These are phyloP conservation scores for Vanderwaltozyma verrucispora DNA, from an alignment of 805 yeast species.

Conservation along the genomic window DNA sequence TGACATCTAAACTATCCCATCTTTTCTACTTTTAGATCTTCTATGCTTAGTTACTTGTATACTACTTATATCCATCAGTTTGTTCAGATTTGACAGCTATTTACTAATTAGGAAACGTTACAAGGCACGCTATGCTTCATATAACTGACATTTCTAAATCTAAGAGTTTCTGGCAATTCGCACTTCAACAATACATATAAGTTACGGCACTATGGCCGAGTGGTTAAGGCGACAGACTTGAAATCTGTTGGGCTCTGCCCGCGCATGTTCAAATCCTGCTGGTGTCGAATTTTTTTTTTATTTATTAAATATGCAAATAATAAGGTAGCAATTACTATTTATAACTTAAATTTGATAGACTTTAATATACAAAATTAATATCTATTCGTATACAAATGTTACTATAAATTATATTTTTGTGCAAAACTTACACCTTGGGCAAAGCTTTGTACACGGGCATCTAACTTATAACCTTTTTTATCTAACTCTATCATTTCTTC, in stretches of 20 bases:
- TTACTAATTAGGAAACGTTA: too few relatives aligned
- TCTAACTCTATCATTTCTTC: conserved; percentile 42
- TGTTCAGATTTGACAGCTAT: too few relatives aligned
- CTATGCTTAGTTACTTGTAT: too few relatives aligned
- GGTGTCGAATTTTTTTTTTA: conserved; percentile 28
- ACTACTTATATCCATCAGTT: too few relatives aligned
- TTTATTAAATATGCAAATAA: not conserved
- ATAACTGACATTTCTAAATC: too few relatives aligned
- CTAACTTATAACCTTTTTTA: conserved; percentile 63
- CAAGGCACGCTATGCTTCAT: too few relatives aligned
- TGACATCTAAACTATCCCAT: too few relatives aligned
- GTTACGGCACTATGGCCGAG: conserved; percentile 33
- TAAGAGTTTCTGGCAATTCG: too few relatives aligned
- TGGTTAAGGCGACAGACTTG: conserved; percentile 38
- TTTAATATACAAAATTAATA: not conserved
- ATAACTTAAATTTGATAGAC: too few relatives aligned
- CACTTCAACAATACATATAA: conserved; percentile 5
- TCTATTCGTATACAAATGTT: not conserved
- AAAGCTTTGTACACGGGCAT: conserved; percentile 78
- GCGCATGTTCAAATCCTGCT: conserved; percentile 38
- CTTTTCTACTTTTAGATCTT: too few relatives aligned
- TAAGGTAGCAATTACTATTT: too few relatives aligned
- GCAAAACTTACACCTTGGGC: conserved; percentile 73
- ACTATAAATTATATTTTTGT: conserved; percentile 20
- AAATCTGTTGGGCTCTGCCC: conserved; percentile 36